phyloP scores from a whole-genome alignment of 148 eudicot genomes.

The Nyssa sinensis region DNA sequence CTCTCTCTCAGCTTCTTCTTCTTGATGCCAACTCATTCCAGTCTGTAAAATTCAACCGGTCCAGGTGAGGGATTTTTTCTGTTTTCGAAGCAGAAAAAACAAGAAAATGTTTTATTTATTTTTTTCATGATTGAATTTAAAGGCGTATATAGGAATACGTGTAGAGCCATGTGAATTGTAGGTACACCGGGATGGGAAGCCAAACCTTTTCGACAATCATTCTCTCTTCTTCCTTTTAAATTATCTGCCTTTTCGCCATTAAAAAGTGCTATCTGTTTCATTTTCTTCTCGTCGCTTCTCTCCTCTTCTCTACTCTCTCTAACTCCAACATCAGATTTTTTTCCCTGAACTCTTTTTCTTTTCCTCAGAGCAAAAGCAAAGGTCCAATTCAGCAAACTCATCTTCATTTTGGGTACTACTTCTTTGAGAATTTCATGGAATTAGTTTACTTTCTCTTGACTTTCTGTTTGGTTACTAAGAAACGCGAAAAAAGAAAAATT shows the following conservation, averaged over 20 bases:
- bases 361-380: background rate
- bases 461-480: background rate
- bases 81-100: background rate
- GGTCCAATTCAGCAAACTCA: background rate
- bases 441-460: background rate
- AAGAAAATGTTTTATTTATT: background rate
- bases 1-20: background rate
- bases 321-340: too few species aligned
- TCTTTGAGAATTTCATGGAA: background rate
- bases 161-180: conserved; percentile 1
- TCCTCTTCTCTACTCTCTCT: too few species aligned
- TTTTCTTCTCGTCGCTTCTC: background rate
- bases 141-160: background rate
- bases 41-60: too few species aligned
- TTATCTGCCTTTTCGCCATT: background rate
- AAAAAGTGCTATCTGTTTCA: background rate
- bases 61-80: background rate
- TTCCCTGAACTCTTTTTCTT: too few species aligned
- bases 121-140: background rate
- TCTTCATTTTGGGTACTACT: background rate
- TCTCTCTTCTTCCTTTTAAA: background rate
- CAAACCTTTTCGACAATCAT: background rate
- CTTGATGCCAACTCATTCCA: background rate
- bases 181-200: background rate
- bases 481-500: background rate